Base-by-base conservation (phyloP, 345 rosid genomes). In the Corchorus olitorius region DNA sequence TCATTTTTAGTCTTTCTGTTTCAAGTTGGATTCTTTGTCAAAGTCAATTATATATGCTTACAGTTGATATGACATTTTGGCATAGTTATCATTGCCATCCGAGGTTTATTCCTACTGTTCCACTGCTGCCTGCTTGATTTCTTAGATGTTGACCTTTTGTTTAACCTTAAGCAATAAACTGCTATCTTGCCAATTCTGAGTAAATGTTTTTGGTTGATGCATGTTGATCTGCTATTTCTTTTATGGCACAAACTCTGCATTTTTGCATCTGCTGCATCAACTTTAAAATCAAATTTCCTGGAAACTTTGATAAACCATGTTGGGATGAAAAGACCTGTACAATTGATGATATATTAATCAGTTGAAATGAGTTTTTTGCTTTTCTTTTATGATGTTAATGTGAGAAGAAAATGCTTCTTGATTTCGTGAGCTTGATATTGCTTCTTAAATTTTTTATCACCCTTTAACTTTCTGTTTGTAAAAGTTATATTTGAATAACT, bases 291-390 rank as follows among this genome's bases (percentile, higher is more conserved):
- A 3, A 8, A 64, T 37, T 39, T 37, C 39, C 68, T 12, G 53
- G 49, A 66, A 43, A 19, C 19, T 11, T 66, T 19, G 22, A 33
- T 66, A 11, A 17, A 52, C 34, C 46, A 52, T 69, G 20, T 37
- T 10, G 33, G 11, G 61, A 45, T 53, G 48, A 53, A 70, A 70
- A 34, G 61, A 17, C 48, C 15, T 17, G 19, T 35, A n/a, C n/a
- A 70, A n/a, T 70, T n/a, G 74, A 52, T 68, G 56, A 49, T 49
- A 33, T 27, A 7, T 68, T 52, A 50, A 69, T 50, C 20, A 15
- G 72, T 27, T 68, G 58, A 69, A 70, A 52, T 16, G 46, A 16
- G 15, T 50, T 52, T 52, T 27, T 35, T n/a, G 15, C 27, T 70
- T 34, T 70, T 34, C 33, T 22, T 35, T 46, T 67, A 27, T 67